phyloP scores from a whole-genome alignment of 345 rosid species.

The Raphanus raphanistrum region DNA sequence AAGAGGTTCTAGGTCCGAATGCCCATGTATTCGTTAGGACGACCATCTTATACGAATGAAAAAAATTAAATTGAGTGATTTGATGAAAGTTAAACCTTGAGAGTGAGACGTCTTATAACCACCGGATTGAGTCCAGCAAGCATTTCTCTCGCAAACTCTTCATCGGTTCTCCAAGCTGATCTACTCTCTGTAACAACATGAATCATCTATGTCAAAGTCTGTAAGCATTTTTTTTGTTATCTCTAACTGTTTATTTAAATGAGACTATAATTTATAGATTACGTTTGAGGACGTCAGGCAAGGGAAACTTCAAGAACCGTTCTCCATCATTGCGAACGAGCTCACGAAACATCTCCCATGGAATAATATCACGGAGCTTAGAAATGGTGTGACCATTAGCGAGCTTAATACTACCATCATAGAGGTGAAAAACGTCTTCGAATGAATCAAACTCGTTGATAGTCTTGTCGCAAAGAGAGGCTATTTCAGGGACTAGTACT shows the following conservation, averaged over 20 bases:
- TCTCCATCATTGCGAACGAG: constrained; percentile 84
- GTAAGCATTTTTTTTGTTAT: not conserved
- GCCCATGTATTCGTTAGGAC: too few relatives aligned
- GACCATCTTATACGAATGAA: too few relatives aligned
- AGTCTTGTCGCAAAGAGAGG: constrained; percentile 70
- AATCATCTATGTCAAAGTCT: not conserved
- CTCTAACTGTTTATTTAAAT: not conserved
- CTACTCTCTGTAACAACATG: constrained; percentile 34
- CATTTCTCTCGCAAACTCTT: constrained; percentile 81
- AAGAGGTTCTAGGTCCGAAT: not conserved
- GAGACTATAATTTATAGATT: not conserved
- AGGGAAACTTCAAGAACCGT: constrained; percentile 64
- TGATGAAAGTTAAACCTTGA: constrained; percentile 30
- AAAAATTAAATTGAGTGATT: not conserved
- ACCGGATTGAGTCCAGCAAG: constrained; percentile 83
- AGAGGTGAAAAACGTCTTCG: constrained; percentile 63
- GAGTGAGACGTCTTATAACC: constrained; percentile 51
- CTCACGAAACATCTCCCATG: constrained; percentile 89
- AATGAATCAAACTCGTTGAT: constrained; percentile 81
- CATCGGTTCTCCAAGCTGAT: constrained; percentile 76
- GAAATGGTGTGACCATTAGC: constrained; percentile 36
- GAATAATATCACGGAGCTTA: constrained; percentile 63
- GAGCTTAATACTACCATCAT: constrained; percentile 63
- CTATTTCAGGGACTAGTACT: constrained; percentile 62
- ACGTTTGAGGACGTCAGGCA: constrained; percentile 91